These are phyloP conservation scores for Naganishia antarctica DNA, from an alignment of 768 basidiomycete species.

Conservation along the genomic window DNA sequence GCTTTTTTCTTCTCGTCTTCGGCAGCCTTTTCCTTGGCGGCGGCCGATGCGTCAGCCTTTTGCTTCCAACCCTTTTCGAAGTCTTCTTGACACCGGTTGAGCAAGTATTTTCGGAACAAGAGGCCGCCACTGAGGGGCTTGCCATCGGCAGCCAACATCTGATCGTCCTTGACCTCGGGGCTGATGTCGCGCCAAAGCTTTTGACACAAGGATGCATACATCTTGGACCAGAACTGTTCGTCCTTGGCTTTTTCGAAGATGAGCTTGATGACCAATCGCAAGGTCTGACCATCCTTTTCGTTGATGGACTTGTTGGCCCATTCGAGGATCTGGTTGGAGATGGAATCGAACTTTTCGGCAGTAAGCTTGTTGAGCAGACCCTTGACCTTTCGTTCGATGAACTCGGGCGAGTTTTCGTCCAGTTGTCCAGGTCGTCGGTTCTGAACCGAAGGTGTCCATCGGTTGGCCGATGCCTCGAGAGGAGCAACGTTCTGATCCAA, in stretches of 20 bases:
- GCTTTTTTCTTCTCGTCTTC: conserved; percentile 76
- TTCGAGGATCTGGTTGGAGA: conserved; percentile 86
- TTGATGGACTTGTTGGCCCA: conserved; percentile 93
- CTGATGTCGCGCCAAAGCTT: conserved; percentile 95
- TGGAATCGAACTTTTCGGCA: conserved; percentile 92
- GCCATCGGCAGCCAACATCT: conserved; percentile 72
- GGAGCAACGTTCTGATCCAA: conserved; percentile 66
- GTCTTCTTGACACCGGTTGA: conserved; percentile 95
- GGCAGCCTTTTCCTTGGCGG: conserved; percentile 76
- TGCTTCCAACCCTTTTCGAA: conserved; percentile 93
- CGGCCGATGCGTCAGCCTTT: conserved; percentile 78
- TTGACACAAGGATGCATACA: conserved; percentile 91
- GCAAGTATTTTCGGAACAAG: conserved; percentile 91
- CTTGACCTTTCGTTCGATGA: conserved; percentile 91
- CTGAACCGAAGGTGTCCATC: conserved; percentile 63
- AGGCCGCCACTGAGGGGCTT: conserved; percentile 88
- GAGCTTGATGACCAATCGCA: conserved; percentile 91
- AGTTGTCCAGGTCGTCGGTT: conserved; percentile 46
- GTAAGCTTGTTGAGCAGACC: conserved; percentile 88
- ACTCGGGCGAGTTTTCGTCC: conserved; percentile 69
- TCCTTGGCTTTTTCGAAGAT: conserved; percentile 98
- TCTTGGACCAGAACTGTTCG: conserved; percentile 90
- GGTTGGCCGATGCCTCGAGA: conserved; percentile 70
- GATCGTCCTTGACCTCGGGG: conserved; percentile 78
- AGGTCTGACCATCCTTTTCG: conserved; percentile 86